Base-by-base conservation (phyloP, 148 eudicot species). In the Salicornia ramosissima region DNA sequence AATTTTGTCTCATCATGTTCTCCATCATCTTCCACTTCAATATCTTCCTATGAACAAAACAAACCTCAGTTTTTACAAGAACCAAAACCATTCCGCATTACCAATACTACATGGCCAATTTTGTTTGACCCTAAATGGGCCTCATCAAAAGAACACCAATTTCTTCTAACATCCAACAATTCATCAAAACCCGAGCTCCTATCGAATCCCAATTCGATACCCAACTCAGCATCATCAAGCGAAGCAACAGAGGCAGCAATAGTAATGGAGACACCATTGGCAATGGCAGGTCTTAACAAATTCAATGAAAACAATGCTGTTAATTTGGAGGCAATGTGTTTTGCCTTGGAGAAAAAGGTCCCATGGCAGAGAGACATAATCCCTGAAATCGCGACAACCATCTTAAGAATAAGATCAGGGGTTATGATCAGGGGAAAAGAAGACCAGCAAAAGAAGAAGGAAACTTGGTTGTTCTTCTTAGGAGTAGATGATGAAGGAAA, bases 151-250 rank as follows among this genome's bases (percentile, higher is more conserved):
- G 85, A 81, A 31, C 83, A 79, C 43, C 83, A 73, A 66, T 79
- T 84, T 71, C 70, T 84, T 71, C 70, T 83, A 4, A 51, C 49
- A 13, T 50, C 76, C 43, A 77, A 40, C 59, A 40, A 14, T 47
- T 47, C 67, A 10, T 22, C 62, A 40, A 64, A 84, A 65, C 94
- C 94, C 0, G 96, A 90, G 49, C 86, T 90, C 28, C 68, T 88
- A 10, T 90, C 94, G 2, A 90, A 91, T 65, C 97, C 97, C 6
- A 91, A 86, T 78, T 91, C 97, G 1, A 91, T 84, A 40, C 94
- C 95, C 19, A 91, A 89, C 71, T 91, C 97, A 7, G 86, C 95
- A 75, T 88, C 97, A 1, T 91, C 92, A 0, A 89, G 97, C 43
- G 92, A 91, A 65, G 83, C 86, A 49, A 84, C 84, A 21, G 86